Percentiles rank a stretch among this genome's conserved stretches.
These are phyloP conservation scores for Debaryomyces tyrocola DNA, from an alignment of 805 yeast genomes.

Conservation along the genomic window DNA sequence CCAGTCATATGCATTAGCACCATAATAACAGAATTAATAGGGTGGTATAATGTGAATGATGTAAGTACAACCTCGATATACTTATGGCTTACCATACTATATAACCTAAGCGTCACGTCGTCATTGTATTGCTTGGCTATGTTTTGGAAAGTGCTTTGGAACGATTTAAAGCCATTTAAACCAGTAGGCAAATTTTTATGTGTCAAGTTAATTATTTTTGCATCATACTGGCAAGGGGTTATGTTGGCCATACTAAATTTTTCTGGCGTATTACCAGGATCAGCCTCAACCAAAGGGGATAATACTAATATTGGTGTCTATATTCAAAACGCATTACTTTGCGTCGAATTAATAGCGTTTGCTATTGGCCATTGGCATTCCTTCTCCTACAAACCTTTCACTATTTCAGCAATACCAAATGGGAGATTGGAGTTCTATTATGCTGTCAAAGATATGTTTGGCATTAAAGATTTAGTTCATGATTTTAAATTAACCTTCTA, in stretches of 20 bases:
- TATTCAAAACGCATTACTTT: constrained; percentile 76
- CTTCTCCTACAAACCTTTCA: constrained; percentile 75
- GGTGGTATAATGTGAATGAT: constrained; percentile 52
- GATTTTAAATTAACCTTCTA: constrained; percentile 74
- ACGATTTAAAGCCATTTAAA: constrained; percentile 71
- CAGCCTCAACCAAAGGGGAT: constrained; percentile 17
- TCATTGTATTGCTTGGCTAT: constrained; percentile 84
- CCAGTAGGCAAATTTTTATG: constrained; percentile 94
- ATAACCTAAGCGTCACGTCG: constrained; percentile 76
- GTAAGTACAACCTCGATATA: constrained; percentile 50
- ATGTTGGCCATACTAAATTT: constrained; percentile 53
- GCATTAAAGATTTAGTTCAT: constrained; percentile 70
- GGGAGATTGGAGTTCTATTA: constrained; percentile 59
- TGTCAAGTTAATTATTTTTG: constrained; percentile 91
- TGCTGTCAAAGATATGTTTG: constrained; percentile 77
- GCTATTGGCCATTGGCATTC: constrained; percentile 88
- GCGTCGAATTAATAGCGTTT: constrained; percentile 82
- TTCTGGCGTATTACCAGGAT: constrained; percentile 44
- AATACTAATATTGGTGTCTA: constrained; percentile 49
- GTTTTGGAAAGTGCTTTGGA: constrained; percentile 89
- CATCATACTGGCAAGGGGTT: constrained; percentile 96
- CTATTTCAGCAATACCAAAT: constrained; percentile 59
- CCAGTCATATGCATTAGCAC: constrained; percentile 72
- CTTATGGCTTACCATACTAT: constrained; percentile 65
- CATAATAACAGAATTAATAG: constrained; percentile 45